Evolutionary conservation across 805 yeast genomes (phyloP), one percentile per base, ranked within the genome.

Genomic region (Kodamaea leandrae): DNA sequence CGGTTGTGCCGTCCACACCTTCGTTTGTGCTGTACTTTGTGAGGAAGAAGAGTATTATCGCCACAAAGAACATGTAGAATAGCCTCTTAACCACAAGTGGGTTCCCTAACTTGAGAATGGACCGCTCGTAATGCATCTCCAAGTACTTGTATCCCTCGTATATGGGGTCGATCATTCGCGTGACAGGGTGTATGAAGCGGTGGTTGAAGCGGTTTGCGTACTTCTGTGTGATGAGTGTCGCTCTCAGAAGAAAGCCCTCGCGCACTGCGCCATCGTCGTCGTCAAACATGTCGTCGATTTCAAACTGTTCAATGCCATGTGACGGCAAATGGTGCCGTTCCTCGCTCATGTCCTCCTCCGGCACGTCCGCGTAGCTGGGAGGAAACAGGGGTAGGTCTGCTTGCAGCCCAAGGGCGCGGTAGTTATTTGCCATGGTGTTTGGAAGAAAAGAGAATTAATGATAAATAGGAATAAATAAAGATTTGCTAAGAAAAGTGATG

Each of bases 71-170:
- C 8, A 91, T 85, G 53, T 87, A 87, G 2, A 86, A 60, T 28
- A 90, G 68, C 30, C 98, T 68, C 50, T 85, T 83, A 19, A 90
- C 79, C 19, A 91, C 83, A 36, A 88, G 62, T 3, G 96, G 96
- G 55, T 90, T 88, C 4, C 96, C 96, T n/a, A 86, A 50, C 45
- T 76, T 76, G 14, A 80, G 68, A 9, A 91, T 61, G 19, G 71
- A 60, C 21, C 66, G 61, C 51, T 90, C 96, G 39, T 78, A 64
- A 39, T 72, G 70, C 28, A 65, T 61, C 40, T 60, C 60, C 33
- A 71, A 48, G 42, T 58, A 68, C 35, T 60, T 57, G 47, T 70
- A 71, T 2, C 73, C 67, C 52, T 76, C 79, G 48, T 71, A 69
- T 3, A 77, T 67, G 1, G 83, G 82, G 48, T 76, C 80, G 39